Evolutionary conservation across 2,329 filamentous ascomycete genomes (phyloP).

Genomic region (Ascosphaera apis): DNA sequence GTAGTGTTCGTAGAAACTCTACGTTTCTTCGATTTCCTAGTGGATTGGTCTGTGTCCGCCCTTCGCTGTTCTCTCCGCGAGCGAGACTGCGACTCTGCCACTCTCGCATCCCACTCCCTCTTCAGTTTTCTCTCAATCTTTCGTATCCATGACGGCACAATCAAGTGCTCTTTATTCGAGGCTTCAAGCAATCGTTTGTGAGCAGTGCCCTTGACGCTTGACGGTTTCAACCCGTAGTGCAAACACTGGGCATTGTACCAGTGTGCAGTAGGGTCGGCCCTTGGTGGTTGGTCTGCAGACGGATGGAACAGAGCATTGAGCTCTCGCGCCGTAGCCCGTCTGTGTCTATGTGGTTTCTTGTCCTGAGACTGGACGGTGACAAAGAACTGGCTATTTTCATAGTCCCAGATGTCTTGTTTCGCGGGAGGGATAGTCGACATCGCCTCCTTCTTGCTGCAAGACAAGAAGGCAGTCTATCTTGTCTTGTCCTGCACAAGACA

Average conservation of each 20-base stretch:
- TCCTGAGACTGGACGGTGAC: constrained; percentile 19
- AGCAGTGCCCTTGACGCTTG: constrained; percentile 34
- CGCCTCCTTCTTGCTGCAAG: not conserved
- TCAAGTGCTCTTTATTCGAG: constrained; percentile 24
- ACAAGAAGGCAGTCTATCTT: not conserved
- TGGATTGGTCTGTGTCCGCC: too few relatives aligned
- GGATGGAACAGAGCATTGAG: constrained; percentile 21
- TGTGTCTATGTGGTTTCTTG: constrained; percentile 15
- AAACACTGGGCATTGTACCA: constrained; percentile 40
- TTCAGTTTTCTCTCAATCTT: constrained; percentile 32
- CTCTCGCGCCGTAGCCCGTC: constrained; percentile 22
- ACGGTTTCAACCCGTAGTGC: constrained; percentile 35
- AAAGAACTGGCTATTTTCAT: constrained; percentile 21
- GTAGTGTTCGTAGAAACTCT: not conserved
- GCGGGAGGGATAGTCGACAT: constrained; percentile 9
- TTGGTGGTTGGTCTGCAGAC: constrained; percentile 2
- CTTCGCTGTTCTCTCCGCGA: too few relatives aligned
- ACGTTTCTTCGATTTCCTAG: not conserved
- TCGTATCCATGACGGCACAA: constrained; percentile 26
- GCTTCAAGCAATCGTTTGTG: constrained; percentile 37
- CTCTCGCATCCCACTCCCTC: constrained; percentile 32
- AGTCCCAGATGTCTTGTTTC: constrained; percentile 20
- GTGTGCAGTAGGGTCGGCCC: constrained; percentile 30
- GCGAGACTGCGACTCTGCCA: too few relatives aligned
- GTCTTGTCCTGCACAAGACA: not conserved